phyloP scores from a whole-genome alignment of 2,329 filamentous ascomycete species.

The Talaromyces rugulosus region DNA sequence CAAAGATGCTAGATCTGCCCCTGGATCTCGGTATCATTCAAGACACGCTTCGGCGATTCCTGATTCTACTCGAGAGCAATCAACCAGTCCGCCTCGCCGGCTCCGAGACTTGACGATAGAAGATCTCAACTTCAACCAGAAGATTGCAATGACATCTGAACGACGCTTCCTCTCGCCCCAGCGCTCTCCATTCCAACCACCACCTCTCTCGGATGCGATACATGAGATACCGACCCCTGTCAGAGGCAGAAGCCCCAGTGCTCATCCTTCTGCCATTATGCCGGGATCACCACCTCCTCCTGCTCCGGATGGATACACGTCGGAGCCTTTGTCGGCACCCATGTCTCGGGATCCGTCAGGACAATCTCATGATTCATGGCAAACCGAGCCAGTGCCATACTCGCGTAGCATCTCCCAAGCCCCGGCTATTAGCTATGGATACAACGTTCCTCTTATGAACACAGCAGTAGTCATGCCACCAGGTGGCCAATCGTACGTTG shows the following conservation, averaged over 20 bases:
- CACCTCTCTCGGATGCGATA: neutral
- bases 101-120: neutral
- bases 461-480: neutral
- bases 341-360: constrained; percentile 32
- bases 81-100: neutral
- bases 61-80: neutral
- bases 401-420: constrained; percentile 19
- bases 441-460: neutral
- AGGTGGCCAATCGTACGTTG: constrained; percentile 14
- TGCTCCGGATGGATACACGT: constrained; percentile 21
- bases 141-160: neutral
- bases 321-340: constrained; percentile 26
- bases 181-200: neutral
- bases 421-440: constrained; percentile 4
- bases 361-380: constrained; percentile 32
- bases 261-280: constrained; percentile 32
- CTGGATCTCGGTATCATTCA: constrained; percentile 22
- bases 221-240: neutral
- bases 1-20: constrained; percentile 20
- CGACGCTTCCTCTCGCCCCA: neutral
- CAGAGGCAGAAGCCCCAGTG: neutral
- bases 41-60: constrained; percentile 16
- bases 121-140: neutral
- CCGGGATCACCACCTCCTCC: constrained; percentile 26
- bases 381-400: constrained; percentile 31